Base-by-base conservation (phyloP, 2,329 filamentous ascomycete genomes). In the Aureobasidium uvarum region DNA sequence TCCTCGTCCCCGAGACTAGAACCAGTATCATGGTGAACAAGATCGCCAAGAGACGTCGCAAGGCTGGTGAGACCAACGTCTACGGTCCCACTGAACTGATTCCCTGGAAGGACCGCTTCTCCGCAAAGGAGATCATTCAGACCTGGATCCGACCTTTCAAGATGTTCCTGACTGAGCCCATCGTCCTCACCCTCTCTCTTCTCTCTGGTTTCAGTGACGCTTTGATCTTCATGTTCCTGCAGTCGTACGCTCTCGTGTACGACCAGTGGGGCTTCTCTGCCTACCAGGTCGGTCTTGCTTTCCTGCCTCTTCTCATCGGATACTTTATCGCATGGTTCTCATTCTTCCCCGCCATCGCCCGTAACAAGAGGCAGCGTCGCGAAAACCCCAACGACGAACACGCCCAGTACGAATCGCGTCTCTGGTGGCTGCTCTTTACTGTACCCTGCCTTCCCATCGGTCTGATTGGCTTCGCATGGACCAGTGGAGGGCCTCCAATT, bases 211-310 rank as follows among this genome's bases (percentile, higher is more conserved):
- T 92, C 80, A 87, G 85, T 14, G 89, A 91, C 66, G 88, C 88
- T 11, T 83, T 92, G 6, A 91, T 92, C 76, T 92, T 92, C 80
- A 91, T 91, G 84, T 91, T 90, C 76, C 86, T 92, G 67, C 88
- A 92, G 74, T 90, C 87, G 0, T 92, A 90, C 70, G 75, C 80
- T 0, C 79, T 91, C 3, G 89, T 92, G 2, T 91, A 90, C 73
- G 75, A 78, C 13, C 86, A 90, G 71, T 92, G 87, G 87, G 72
- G 77, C 52, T 92, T 91, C 71, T 76, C 75, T n/a, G 81, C 83
- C 5, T 76, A 87, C 1, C 76, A 82, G 18, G 74, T 87, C 1
- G 87, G 87, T 1, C 77, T 90, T 36, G 76, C 86, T 0, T 89
- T 91, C 73, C 81, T 89, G 25, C 83, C 89, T 62, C 87, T 91